These are phyloP conservation scores for Arabidopsis arenosa DNA, from an alignment of 345 rosid genomes.

Conservation along the genomic window DNA sequence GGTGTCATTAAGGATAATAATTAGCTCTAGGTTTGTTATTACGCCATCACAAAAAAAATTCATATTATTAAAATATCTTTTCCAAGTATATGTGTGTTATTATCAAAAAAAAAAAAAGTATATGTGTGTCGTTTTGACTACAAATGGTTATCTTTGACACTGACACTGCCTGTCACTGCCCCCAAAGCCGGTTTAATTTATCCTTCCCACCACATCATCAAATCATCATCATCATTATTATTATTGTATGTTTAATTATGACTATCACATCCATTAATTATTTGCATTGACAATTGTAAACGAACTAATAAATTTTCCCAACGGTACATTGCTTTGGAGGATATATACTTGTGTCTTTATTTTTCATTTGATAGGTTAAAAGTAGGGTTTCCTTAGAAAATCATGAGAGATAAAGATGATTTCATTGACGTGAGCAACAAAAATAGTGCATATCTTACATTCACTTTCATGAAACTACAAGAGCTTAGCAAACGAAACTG, in stretches of 20 bases:
- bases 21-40: slow-evolving; percentile 42
- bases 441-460: slow-evolving; percentile 34
- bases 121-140: slow-evolving; percentile 39
- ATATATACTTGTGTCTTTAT: not conserved
- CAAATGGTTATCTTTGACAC: slow-evolving; percentile 53
- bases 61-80: not conserved
- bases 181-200: slow-evolving; percentile 25
- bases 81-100: slow-evolving; percentile 21
- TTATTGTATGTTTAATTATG: not conserved
- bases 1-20: slow-evolving; percentile 47
- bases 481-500: not conserved
- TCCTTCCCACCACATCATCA: slow-evolving; percentile 20
- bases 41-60: slow-evolving; percentile 13
- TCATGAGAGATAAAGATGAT: not conserved
- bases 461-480: slow-evolving; percentile 13
- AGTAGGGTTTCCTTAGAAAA: not conserved
- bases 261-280: slow-evolving; percentile 28
- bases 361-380: not conserved
- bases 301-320: slow-evolving; percentile 21
- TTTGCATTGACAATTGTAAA: slow-evolving; percentile 20
- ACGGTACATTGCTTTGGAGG: slow-evolving; percentile 25
- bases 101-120: not conserved
- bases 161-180: slow-evolving; percentile 41
- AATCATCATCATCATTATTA: slow-evolving; percentile 27
- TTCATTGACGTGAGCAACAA: not conserved